These are phyloP conservation scores for Borovskyia barvae DNA, from an alignment of 208 protist species.

Conservation along the genomic window DNA sequence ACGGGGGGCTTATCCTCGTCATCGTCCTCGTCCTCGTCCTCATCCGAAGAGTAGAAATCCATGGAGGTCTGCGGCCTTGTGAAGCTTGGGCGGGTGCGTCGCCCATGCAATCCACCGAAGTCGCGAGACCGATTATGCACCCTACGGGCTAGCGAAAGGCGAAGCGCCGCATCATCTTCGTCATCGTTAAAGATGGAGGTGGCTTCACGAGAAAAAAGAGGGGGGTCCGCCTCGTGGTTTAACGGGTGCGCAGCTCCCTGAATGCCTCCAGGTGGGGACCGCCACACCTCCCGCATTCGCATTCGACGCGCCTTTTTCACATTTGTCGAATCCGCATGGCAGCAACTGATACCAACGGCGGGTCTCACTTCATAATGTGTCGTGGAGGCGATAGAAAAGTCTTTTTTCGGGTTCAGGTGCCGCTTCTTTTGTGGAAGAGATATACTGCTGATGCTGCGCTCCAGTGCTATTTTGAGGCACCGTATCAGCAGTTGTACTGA, in stretches of 20 bases:
- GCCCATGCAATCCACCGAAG: not conserved
- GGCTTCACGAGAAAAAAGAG: no score
- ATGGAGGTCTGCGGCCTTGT: not conserved
- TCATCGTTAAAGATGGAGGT: no score
- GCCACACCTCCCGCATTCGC: conserved; percentile 1
- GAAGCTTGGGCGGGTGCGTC: not conserved
- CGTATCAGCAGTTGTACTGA: conserved; percentile 66
- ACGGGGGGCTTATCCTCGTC: conserved; percentile 44
- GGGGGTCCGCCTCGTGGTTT: no score
- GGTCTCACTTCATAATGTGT: conserved; percentile 35
- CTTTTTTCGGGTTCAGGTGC: conserved; percentile 67
- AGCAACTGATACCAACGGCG: conserved; percentile 30
- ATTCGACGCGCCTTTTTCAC: not conserved
- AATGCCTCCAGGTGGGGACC: not conserved
- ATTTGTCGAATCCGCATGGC: conserved; percentile 13
- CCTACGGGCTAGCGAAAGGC: no score
- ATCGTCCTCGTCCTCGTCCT: conserved; percentile 39
- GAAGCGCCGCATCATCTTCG: conserved; percentile 3
- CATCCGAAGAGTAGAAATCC: conserved; percentile 24
- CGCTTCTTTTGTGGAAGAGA: conserved; percentile 80
- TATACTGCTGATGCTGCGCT: conserved; percentile 75
- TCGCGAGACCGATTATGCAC: not conserved
- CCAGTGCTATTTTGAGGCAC: conserved; percentile 82
- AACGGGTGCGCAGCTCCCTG: not conserved
- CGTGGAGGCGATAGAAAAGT: conserved; percentile 78